These are phyloP conservation scores for Myriosclerotinia curreyana DNA, from an alignment of 2,329 filamentous ascomycete species.

Conservation along the genomic window DNA sequence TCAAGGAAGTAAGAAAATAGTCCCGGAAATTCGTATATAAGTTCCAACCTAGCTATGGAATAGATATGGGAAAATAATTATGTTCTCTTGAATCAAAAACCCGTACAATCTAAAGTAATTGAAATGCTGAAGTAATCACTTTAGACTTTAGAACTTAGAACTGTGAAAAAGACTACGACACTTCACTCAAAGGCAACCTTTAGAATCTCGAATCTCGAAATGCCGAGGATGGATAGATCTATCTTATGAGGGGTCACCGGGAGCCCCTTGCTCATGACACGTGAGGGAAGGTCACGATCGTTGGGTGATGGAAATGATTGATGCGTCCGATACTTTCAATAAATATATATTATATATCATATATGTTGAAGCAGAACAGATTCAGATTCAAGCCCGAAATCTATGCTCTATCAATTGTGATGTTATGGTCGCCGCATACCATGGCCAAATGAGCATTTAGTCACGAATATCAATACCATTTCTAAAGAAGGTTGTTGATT, in stretches of 20 bases:
- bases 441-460: too few species aligned
- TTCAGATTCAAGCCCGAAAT: not conserved
- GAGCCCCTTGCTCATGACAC: not conserved
- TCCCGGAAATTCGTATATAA: not conserved
- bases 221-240: slow-evolving; percentile 5
- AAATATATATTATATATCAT: not conserved
- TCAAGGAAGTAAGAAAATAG: not conserved
- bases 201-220: not conserved
- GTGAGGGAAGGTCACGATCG: not conserved
- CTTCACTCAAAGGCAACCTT: too few species aligned
- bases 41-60: not conserved
- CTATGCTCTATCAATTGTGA: not conserved
- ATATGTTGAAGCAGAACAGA: not conserved
- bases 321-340: not conserved
- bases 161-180: not conserved
- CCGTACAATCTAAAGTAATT: not conserved
- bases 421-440: too few species aligned
- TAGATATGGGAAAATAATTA: not conserved
- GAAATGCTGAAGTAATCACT: not conserved
- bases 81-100: not conserved
- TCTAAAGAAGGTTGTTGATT: not conserved
- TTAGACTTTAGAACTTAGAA: too few species aligned
- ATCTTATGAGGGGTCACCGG: slow-evolving; percentile 6
- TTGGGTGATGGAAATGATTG: not conserved
- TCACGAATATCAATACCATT: not conserved